Conservation (phyloP, 495 filamentous ascomycete genomes). For the Pyrenopolyporus hunteri region DNA sequence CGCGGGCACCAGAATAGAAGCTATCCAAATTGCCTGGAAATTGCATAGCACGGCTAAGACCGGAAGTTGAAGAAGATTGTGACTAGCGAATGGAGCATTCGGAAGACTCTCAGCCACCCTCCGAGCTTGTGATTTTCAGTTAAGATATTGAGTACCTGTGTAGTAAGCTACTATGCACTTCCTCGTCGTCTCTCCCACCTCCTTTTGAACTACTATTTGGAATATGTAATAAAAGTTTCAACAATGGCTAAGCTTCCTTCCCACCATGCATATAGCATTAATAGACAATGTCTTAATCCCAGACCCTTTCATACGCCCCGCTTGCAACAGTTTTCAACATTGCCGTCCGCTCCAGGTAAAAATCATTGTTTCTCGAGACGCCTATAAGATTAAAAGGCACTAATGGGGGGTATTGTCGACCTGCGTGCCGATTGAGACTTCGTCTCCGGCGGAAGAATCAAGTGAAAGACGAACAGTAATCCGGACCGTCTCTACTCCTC, state of each 20-base stretch:
- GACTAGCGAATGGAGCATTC: conserved; percentile 5
- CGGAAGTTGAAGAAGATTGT: not conserved
- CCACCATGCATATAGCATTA: conserved; percentile 14
- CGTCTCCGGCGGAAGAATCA: conserved; percentile 16
- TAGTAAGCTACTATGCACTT: not conserved
- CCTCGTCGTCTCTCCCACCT: not conserved
- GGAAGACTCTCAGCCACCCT: not conserved
- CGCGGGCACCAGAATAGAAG: not conserved
- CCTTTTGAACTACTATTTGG: conserved; percentile 11
- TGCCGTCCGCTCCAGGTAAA: conserved; percentile 15
- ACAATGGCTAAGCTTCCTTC: not conserved
- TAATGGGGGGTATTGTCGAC: conserved; percentile 22
- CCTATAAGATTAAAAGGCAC: conserved; percentile 21
- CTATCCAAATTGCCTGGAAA: not conserved
- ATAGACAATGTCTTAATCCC: conserved; percentile 3
- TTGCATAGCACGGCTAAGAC: not conserved
- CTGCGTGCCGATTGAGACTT: conserved; percentile 7
- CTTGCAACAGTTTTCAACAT: conserved; percentile 3
- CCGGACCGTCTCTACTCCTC: conserved; percentile 5
- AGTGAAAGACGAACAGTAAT: conserved; percentile 25
- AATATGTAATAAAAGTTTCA: conserved; percentile 12
- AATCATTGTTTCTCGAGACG: conserved; percentile 24
- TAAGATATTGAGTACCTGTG: not conserved
- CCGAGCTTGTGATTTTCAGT: conserved; percentile 24
- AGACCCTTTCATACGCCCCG: conserved; percentile 3